Base-by-base conservation (phyloP, 2,329 filamentous ascomycete species). In the Colletotrichum shisoi region DNA sequence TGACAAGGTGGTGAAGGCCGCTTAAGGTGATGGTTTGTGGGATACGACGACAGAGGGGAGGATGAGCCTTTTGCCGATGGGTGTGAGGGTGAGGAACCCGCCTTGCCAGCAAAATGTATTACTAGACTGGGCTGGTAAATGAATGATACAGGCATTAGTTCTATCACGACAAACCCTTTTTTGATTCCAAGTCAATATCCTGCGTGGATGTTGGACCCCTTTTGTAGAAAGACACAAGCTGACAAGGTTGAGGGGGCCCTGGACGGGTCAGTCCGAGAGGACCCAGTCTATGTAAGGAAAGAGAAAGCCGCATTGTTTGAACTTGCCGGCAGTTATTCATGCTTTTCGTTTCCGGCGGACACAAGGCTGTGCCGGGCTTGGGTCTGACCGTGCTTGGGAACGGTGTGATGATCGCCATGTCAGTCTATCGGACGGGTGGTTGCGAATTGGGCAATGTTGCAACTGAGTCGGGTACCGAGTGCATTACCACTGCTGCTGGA, bases 1-100 rank as follows among this genome's bases (percentile, higher is more conserved):
- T 76, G 89, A 91, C 81, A 89, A 88, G 79, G 81, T 89, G 67
- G 88, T 91, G 44, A 87, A 85, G 79, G 80, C 83, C 72, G 84
- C 87, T 73, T 90, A 76, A 82, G 72, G 49, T 7, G 46, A 27
- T 12, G 21, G 40, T 21, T 21, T 27, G 57, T 31, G 45, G 57
- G 49, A 58, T 52, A 65, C 59, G 62, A 70, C 68, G 70, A 69
- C 63, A 58, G 15, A 45, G 42, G 42, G 27, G 48, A 63, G 57
- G 51, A 53, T 24, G 44, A 31, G 63, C 52, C 53, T 45, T 48
- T 48, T 42, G 27, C 49, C 45, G 51, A 52, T 48, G 57, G 17
- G 60, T 65, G 54, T 49, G 57, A 60, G 39, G 56, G 54, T 56
- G 34, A 49, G 45, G 27, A 59, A 48, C 42, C 37, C 49, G 49